Conservation (phyloP, 2,329 filamentous ascomycete species). For the Aspergillus hortae region DNA sequence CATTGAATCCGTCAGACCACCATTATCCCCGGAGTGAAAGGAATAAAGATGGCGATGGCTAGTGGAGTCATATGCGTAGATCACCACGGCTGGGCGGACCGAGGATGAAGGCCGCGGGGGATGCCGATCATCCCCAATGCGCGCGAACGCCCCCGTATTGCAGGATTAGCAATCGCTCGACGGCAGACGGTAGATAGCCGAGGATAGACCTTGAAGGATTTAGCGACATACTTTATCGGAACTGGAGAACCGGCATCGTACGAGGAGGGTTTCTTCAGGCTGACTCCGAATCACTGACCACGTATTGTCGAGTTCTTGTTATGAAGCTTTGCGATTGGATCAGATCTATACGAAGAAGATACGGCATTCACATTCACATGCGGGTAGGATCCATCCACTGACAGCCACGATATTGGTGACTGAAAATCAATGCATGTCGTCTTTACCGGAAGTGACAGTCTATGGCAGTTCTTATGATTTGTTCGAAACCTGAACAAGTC, state of each 20-base stretch:
- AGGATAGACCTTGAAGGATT: background rate
- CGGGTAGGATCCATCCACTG: background rate
- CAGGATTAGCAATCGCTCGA: background rate
- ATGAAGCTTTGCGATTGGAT: background rate
- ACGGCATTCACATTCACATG: background rate
- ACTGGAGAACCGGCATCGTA: background rate
- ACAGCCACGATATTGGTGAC: too few species aligned
- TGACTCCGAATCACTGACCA: background rate
- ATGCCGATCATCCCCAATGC: slow-evolving; percentile 2
- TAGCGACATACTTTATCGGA: background rate
- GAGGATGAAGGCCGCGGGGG: background rate
- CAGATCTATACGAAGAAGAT: background rate
- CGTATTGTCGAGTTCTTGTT: background rate
- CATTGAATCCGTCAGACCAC: background rate
- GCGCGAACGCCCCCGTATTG: background rate
- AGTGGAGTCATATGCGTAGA: slow-evolving; percentile 5
- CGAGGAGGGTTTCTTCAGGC: background rate
- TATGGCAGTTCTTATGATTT: too few species aligned
- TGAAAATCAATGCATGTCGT: too few species aligned
- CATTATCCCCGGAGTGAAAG: background rate
- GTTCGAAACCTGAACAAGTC: too few species aligned
- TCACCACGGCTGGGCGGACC: background rate
- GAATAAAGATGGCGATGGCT: background rate
- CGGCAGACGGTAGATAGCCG: background rate
- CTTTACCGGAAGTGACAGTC: too few species aligned